A percentile compares a stretch with the other conserved stretches of the same genome.
Conservation (phyloP, 2,329 filamentous ascomycete genomes). For the Emericellopsis cladophorae region DNA sequence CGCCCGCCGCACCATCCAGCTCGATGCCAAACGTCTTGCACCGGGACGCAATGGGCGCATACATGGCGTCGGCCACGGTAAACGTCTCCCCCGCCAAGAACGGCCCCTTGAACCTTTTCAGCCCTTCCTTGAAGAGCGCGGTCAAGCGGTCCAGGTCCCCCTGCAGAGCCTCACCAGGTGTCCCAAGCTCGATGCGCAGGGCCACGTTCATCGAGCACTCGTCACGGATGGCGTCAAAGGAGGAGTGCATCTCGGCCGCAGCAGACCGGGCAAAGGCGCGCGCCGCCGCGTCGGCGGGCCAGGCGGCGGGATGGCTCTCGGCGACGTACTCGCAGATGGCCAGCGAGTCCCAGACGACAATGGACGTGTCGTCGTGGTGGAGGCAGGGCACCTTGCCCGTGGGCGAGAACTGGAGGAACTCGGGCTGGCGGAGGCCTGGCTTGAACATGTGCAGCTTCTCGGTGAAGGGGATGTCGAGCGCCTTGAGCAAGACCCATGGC, state of each 20-base stretch:
- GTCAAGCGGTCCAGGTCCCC: conserved; percentile 21
- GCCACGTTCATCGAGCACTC: conserved; percentile 29
- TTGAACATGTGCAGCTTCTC: conserved; percentile 22
- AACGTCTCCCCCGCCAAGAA: conserved; percentile 25
- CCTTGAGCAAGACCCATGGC: conserved; percentile 29
- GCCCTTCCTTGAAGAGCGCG: conserved; percentile 22
- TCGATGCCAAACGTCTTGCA: conserved; percentile 22
- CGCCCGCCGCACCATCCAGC: conserved; percentile 13
- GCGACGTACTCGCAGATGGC: conserved; percentile 34
- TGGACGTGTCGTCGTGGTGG: conserved; percentile 15
- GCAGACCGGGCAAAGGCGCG: conserved; percentile 29
- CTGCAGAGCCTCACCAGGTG: conserved; percentile 14
- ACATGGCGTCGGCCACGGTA: conserved; percentile 26
- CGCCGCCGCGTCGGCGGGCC: conserved; percentile 23
- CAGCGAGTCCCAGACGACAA: conserved; percentile 31
- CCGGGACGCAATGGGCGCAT: conserved; percentile 25
- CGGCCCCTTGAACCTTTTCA: conserved; percentile 25
- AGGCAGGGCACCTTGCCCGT: conserved; percentile 28
- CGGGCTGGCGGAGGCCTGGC: conserved; percentile 15
- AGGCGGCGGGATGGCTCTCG: conserved; percentile 26
- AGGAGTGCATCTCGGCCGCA: conserved; percentile 32
- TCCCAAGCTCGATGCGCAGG: conserved; percentile 19
- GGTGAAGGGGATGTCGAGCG: conserved; percentile 27
- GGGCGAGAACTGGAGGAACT: conserved; percentile 24
- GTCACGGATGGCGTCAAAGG: conserved; percentile 25